Percentiles rank a stretch among this genome's conserved stretches.
These are phyloP conservation scores for Mallotus nudiflorus DNA, from an alignment of 345 rosid genomes.

Conservation along the genomic window DNA sequence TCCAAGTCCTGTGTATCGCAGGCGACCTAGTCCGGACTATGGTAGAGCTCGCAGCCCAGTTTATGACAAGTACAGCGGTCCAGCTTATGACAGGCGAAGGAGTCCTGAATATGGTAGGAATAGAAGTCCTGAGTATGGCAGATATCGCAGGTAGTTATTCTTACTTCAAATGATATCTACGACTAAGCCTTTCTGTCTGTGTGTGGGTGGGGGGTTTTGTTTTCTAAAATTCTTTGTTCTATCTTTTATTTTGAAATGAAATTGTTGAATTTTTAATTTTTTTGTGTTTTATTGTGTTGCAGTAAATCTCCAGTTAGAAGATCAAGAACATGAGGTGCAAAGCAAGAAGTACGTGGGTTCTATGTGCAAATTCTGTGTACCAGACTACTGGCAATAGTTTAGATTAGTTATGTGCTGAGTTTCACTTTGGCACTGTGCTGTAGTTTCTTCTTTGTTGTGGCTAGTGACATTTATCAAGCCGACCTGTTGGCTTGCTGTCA, in stretches of 20 bases:
- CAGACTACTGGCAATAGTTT: not conserved
- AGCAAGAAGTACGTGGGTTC: not conserved
- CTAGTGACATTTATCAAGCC: not conserved
- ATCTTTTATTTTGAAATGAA: not conserved
- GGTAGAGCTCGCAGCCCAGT: constrained; percentile 71
- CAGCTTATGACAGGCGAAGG: constrained; percentile 48
- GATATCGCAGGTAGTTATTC: constrained; percentile 62
- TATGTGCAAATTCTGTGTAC: not conserved
- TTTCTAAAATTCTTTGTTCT: not conserved
- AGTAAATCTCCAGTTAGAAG: constrained; percentile 73
- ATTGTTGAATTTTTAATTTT: too few relatives aligned
- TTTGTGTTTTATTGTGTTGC: constrained; percentile 5
- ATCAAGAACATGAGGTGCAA: constrained; percentile 48
- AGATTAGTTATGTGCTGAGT: constrained; percentile 15
- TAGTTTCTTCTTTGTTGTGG: not conserved
- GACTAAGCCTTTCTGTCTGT: not conserved
- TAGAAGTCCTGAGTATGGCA: constrained; percentile 49
- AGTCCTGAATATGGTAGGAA: constrained; percentile 48
- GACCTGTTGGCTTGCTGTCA: too few relatives aligned
- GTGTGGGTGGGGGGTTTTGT: too few relatives aligned
- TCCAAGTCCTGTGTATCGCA: constrained; percentile 63
- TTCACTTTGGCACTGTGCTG: not conserved
- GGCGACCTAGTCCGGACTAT: constrained; percentile 80
- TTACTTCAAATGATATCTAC: not conserved
- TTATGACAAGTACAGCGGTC: constrained; percentile 66